A percentile compares a stretch with the other conserved stretches of the same genome.
Conservation (phyloP, 2,329 filamentous ascomycete species). For the Monascus ruber region DNA sequence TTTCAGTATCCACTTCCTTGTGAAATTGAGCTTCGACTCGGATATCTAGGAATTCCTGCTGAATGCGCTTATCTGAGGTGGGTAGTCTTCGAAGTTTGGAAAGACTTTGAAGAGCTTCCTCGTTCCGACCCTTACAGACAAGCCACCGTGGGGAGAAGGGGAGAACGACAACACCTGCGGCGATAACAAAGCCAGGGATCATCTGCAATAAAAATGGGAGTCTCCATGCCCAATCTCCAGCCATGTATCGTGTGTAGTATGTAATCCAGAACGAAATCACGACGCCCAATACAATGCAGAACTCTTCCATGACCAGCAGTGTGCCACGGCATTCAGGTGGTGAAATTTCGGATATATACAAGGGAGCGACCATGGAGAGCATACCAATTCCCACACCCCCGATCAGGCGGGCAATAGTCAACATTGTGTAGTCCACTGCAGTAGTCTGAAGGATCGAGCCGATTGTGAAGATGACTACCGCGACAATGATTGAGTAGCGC, state of each 20-base stretch:
- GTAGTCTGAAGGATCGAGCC: conserved; percentile 43
- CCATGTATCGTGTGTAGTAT: conserved; percentile 34
- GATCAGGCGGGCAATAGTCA: conserved; percentile 39
- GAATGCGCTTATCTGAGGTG: conserved; percentile 37
- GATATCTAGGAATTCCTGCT: conserved; percentile 40
- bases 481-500: conserved; percentile 42
- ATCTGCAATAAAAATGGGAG: conserved; percentile 40
- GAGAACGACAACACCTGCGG: conserved; percentile 31
- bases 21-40: conserved; percentile 45
- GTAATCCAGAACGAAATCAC: conserved; percentile 34
- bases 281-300: conserved; percentile 31
- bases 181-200: conserved; percentile 27
- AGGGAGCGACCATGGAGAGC: conserved; percentile 38
- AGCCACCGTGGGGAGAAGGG: conserved; percentile 49
- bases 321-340: conserved; percentile 39
- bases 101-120: conserved; percentile 40
- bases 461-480: conserved; percentile 40
- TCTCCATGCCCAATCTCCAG: conserved; percentile 36
- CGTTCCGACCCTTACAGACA: conserved; percentile 34
- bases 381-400: conserved; percentile 44
- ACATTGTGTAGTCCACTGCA: conserved; percentile 40
- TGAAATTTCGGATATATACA: conserved; percentile 43
- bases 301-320: conserved; percentile 32
- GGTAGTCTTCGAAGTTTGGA: conserved; percentile 40
- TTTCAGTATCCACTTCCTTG: conserved; percentile 30